Evolutionary conservation across 202 grass and related monocot species (phyloP).

Genomic region (Hordeum pubiflorum): DNA sequence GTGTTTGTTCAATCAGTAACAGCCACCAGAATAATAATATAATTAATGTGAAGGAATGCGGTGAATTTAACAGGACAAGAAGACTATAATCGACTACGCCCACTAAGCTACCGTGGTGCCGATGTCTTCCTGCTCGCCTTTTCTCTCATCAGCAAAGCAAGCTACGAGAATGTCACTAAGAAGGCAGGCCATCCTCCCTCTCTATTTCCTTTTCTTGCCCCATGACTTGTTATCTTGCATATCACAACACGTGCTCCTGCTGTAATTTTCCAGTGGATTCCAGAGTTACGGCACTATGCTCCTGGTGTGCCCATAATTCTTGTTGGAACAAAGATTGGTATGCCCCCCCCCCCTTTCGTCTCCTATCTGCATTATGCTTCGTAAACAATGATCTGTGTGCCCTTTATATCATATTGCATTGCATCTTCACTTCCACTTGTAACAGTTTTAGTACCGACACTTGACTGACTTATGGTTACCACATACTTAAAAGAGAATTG

Average conservation of each 20-base stretch:
- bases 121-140: slow-evolving; percentile 86
- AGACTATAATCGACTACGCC: slow-evolving; percentile 76
- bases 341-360: background rate
- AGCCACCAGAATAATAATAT: too few species aligned
- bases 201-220: background rate
- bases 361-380: background rate
- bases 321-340: slow-evolving; percentile 88
- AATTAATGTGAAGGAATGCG: too few species aligned
- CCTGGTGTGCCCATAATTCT: slow-evolving; percentile 87
- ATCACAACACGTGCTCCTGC: too few species aligned
- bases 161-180: slow-evolving; percentile 84
- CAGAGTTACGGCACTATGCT: slow-evolving; percentile 81
- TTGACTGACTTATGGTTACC: too few species aligned
- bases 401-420: background rate
- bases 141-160: slow-evolving; percentile 85
- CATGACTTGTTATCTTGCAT: too few species aligned
- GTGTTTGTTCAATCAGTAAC: too few species aligned
- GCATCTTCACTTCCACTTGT: background rate
- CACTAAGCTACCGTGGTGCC: slow-evolving; percentile 78
- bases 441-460: background rate
- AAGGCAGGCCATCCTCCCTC: slow-evolving; percentile 37
- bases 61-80: slow-evolving; percentile 56
- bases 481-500: too few species aligned
- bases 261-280: slow-evolving; percentile 63
- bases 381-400: background rate